These are phyloP conservation scores for Wickerhamiella slavikovae DNA, from an alignment of 805 yeast species.

Conservation along the genomic window DNA sequence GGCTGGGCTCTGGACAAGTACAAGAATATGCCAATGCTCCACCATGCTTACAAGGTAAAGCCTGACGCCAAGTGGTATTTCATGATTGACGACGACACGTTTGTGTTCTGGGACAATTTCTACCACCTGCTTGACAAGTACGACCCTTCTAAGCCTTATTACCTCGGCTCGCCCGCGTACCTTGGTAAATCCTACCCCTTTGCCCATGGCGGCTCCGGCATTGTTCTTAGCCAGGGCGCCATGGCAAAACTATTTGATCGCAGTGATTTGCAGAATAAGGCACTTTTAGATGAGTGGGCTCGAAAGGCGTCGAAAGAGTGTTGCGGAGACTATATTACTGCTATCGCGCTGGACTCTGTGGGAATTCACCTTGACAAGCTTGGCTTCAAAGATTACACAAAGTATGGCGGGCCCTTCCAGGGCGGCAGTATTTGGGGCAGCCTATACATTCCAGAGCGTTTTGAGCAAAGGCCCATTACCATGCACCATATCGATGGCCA, in stretches of 20 bases:
- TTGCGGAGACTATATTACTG: conserved; percentile 20
- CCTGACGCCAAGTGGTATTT: conserved; percentile 19
- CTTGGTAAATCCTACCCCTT: conserved; percentile 7
- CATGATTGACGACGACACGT: conserved; percentile 19
- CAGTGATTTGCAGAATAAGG: conserved; percentile 5
- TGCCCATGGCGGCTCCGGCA: conserved; percentile 24
- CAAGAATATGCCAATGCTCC: conserved; percentile 20
- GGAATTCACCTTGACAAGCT: conserved; percentile 5
- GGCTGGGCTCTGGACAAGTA: conserved; percentile 20
- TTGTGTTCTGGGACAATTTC: conserved; percentile 14
- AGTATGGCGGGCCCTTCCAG: conserved; percentile 13
- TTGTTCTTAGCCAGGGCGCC: conserved; percentile 17
- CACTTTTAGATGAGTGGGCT: conserved; percentile 9
- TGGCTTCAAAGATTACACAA: conserved; percentile 2
- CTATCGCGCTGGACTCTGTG: conserved; percentile 11
- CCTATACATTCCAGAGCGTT: conserved; percentile 6
- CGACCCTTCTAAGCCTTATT: conserved; percentile 14
- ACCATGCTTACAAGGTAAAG: conserved; percentile 15
- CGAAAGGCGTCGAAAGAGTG: conserved; percentile 10
- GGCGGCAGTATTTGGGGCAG: conserved; percentile 14
- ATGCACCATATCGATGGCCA: conserved; percentile 17
- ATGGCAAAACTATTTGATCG: conserved; percentile 13
- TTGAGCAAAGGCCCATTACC: conserved; percentile 16
- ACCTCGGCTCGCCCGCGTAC: conserved; percentile 17
- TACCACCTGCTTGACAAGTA: conserved; percentile 8